These are phyloP conservation scores for Solanum corneliomulleri DNA, from an alignment of 257 asterid species.

Conservation along the genomic window DNA sequence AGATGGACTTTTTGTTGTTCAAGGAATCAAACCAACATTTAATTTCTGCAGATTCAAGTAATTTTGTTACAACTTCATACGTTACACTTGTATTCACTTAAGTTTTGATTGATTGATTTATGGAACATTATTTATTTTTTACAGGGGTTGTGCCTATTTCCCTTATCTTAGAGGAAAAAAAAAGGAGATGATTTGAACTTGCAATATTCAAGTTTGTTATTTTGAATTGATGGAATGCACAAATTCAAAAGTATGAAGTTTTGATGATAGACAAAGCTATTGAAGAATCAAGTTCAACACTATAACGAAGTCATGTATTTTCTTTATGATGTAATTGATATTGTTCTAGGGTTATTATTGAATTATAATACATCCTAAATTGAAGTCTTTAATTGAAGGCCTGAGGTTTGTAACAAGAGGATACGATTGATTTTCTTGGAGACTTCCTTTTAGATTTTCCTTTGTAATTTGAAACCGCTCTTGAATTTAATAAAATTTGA, in stretches of 20 bases:
- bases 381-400: too few relatives aligned
- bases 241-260: neutral
- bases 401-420: too few relatives aligned
- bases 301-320: too few relatives aligned
- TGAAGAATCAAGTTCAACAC: neutral
- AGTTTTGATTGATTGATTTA: neutral
- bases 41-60: neutral
- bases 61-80: neutral
- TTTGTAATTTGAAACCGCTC: neutral
- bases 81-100: neutral
- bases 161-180: neutral
- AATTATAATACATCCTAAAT: too few relatives aligned
- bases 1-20: neutral
- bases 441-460: neutral
- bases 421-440: too few relatives aligned
- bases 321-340: too few relatives aligned
- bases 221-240: neutral
- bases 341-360: too few relatives aligned
- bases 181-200: neutral
- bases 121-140: neutral
- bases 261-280: neutral
- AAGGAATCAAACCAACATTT: neutral
- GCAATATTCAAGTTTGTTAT: neutral
- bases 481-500: too few relatives aligned
- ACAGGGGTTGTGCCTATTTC: neutral